A percentile compares a stretch with the other conserved stretches of the same genome.
phyloP scores from a whole-genome alignment of 176 grass and related monocot genomes.

The Ensete ventricosum region DNA sequence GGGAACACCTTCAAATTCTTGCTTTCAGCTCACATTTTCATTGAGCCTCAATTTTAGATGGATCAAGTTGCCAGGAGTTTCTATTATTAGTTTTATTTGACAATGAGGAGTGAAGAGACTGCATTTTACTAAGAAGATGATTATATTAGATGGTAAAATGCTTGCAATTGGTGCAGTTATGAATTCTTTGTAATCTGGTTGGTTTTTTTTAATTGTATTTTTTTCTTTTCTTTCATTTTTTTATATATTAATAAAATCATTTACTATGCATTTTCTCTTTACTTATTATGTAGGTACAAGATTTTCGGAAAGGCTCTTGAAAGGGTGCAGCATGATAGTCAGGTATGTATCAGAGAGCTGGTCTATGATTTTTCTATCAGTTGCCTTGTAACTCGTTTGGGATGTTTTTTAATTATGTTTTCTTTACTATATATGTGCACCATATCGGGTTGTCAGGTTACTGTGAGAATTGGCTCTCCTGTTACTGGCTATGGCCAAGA shows the following conservation, averaged over 20 bases:
- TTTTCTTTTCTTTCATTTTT: background rate
- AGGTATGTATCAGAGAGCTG: constrained; percentile 29
- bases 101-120: too few species aligned
- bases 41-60: too few species aligned
- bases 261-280: constrained; percentile 15
- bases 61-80: too few species aligned
- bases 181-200: background rate
- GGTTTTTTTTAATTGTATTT: background rate
- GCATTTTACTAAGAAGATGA: too few species aligned
- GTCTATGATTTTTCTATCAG: background rate
- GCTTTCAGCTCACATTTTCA: too few species aligned
- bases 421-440: constrained; percentile 9
- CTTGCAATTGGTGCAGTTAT: background rate
- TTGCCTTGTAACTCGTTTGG: background rate
- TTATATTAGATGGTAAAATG: background rate
- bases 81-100: too few species aligned
- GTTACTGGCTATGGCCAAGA: constrained; percentile 96
- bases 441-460: constrained; percentile 37
- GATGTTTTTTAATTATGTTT: constrained; percentile 3
- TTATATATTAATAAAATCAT: constrained; percentile 9
- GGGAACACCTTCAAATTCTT: too few species aligned
- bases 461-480: constrained; percentile 71
- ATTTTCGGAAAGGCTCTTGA: constrained; percentile 87
- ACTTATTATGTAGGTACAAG: constrained; percentile 53
- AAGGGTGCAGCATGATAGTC: constrained; percentile 78